Conservation (phyloP, 148 eudicot genomes). For the Chenopodium album region DNA sequence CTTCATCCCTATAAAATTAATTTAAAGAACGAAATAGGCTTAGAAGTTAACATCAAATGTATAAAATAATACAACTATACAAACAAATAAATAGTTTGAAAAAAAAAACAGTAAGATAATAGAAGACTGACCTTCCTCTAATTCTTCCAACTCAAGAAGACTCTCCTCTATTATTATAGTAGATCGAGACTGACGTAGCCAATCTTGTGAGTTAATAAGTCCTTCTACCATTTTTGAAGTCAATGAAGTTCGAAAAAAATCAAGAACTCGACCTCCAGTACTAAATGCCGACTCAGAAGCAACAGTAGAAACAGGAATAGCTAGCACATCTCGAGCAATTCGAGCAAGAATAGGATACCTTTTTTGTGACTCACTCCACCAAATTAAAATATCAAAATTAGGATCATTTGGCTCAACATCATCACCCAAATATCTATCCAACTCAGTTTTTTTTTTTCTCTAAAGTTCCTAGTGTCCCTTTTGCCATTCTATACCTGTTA, state of each 20-base stretch:
- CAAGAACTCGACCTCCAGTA: neutral
- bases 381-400: neutral
- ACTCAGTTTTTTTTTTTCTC: neutral
- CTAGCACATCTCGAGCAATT: neutral
- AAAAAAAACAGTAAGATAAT: neutral
- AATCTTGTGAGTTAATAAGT: conserved; percentile 7
- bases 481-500: neutral
- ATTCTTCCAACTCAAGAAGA: neutral
- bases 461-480: neutral
- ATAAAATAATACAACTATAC: too few species aligned
- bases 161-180: conserved; percentile 7
- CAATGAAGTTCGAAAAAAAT: neutral
- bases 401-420: neutral
- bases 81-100: neutral
- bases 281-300: conserved; percentile 3
- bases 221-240: conserved; percentile 8
- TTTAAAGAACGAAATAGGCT: too few species aligned
- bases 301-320: neutral
- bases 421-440: conserved; percentile 9
- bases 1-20: neutral
- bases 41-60: too few species aligned
- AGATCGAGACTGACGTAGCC: conserved; percentile 2
- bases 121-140: neutral
- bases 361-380: conserved; percentile 5
- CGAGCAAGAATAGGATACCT: neutral